Conservation (phyloP, 148 eudicot species). For the Fagopyrum esculentum region DNA sequence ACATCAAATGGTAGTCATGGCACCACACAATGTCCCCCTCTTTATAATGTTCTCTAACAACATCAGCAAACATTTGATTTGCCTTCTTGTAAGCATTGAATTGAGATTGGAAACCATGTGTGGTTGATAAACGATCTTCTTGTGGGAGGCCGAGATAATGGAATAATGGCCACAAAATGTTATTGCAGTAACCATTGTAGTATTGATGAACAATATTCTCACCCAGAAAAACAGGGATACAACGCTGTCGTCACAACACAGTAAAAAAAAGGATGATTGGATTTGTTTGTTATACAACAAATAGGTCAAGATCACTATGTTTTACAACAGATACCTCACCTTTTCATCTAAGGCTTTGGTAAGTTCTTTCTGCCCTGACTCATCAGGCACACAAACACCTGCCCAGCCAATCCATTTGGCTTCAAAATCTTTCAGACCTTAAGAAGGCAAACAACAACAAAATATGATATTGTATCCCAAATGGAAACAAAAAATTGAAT, state of each 20-base stretch:
- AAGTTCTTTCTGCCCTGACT: constrained; percentile 52
- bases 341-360: constrained; percentile 67
- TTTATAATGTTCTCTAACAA: constrained; percentile 52
- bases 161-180: constrained; percentile 80
- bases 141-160: constrained; percentile 79
- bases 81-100: constrained; percentile 71
- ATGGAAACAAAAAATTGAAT: not conserved
- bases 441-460: not conserved
- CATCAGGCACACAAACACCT: constrained; percentile 75
- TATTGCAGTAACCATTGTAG: constrained; percentile 83
- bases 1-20: constrained; percentile 89
- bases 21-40: constrained; percentile 89
- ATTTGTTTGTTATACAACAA: too few species aligned
- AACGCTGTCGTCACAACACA: constrained; percentile 31
- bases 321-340: constrained; percentile 25
- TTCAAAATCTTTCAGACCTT: constrained; percentile 71
- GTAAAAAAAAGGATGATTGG: not conserved
- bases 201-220: constrained; percentile 61
- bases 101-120: constrained; percentile 56
- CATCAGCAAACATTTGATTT: constrained; percentile 78
- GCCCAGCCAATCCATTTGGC: constrained; percentile 92
- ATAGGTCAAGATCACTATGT: not conserved
- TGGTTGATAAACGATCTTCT: constrained; percentile 68
- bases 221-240: constrained; percentile 69
- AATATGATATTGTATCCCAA: not conserved